A percentile compares a stretch with the other conserved stretches of the same genome.
Evolutionary conservation across 805 yeast genomes (phyloP).

Genomic region (Teunomyces kruisii): DNA sequence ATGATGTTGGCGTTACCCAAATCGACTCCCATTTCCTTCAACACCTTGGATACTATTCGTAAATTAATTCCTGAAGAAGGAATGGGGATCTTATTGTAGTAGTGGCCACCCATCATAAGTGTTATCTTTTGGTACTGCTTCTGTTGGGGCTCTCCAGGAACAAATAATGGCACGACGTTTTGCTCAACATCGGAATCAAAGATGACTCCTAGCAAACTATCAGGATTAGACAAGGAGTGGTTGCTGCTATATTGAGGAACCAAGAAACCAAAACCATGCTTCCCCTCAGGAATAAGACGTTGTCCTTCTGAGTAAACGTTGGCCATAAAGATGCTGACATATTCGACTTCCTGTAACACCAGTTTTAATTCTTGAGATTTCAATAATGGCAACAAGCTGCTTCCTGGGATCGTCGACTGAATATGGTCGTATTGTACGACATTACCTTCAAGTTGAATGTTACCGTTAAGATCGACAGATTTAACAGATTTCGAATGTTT

Average conservation of each 20-base stretch:
- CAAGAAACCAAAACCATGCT: constrained; percentile 82
- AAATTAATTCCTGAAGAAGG: constrained; percentile 30
- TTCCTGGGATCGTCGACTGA: constrained; percentile 56
- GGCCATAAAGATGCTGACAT: constrained; percentile 58
- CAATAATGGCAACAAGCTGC: constrained; percentile 31
- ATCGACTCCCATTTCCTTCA: constrained; percentile 26
- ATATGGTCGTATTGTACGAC: constrained; percentile 49
- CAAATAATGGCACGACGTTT: constrained; percentile 25
- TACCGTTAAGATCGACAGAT: constrained; percentile 18
- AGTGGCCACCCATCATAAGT: constrained; percentile 88
- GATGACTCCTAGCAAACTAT: constrained; percentile 76
- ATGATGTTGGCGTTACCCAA: constrained; percentile 21
- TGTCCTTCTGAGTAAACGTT: constrained; percentile 51
- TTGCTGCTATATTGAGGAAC: constrained; percentile 52
- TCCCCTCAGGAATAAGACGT: constrained; percentile 31
- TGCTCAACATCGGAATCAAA: constrained; percentile 85
- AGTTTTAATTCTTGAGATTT: constrained; percentile 16
- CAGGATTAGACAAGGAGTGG: constrained; percentile 38
- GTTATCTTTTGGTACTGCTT: constrained; percentile 68
- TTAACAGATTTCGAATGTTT: constrained; percentile 25
- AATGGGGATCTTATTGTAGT: constrained; percentile 26
- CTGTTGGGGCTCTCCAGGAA: background rate
- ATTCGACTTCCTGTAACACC: constrained; percentile 26
- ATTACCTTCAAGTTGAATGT: constrained; percentile 3
- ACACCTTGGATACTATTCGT: constrained; percentile 25